phyloP scores from a whole-genome alignment of 2,329 filamentous ascomycete species.

The Diaporthe ampelina region DNA sequence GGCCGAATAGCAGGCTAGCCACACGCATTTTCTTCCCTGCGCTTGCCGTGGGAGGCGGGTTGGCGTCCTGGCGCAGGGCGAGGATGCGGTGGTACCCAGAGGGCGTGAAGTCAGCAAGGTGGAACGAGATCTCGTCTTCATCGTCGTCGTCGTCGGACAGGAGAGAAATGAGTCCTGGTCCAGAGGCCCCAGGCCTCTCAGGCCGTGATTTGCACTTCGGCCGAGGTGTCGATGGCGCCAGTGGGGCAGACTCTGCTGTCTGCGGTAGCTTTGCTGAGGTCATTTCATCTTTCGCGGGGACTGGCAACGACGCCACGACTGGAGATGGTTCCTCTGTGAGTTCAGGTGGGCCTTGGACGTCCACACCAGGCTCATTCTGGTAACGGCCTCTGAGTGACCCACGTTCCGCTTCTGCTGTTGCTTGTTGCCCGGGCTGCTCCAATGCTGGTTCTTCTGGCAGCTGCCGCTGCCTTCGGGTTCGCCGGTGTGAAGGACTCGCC shows the following conservation, averaged over 20 bases:
- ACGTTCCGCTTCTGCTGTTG: background rate
- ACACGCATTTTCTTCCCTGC: constrained; percentile 31
- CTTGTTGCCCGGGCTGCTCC: background rate
- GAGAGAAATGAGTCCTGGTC: constrained; percentile 58
- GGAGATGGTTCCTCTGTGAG: background rate
- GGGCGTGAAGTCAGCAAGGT: constrained; percentile 46
- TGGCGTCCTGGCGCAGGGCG: constrained; percentile 23
- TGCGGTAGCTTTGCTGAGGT: background rate
- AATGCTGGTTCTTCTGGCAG: background rate
- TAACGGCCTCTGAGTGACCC: background rate
- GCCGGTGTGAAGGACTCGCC: background rate
- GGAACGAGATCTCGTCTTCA: constrained; percentile 56
- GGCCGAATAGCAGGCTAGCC: constrained; percentile 42
- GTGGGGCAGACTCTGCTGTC: constrained; percentile 7
- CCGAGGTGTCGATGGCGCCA: constrained; percentile 17
- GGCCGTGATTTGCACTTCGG: constrained; percentile 33
- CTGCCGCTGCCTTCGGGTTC: background rate
- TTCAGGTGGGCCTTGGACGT: background rate
- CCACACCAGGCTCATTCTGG: background rate
- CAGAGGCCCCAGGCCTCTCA: constrained; percentile 45
- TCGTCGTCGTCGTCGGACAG: constrained; percentile 54
- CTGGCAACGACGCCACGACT: background rate
- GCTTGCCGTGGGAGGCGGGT: background rate
- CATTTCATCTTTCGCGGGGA: background rate
- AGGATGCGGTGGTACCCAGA: constrained; percentile 35